Conservation (phyloP, 2,329 filamentous ascomycete species). For the Davidsoniella eucalypti region DNA sequence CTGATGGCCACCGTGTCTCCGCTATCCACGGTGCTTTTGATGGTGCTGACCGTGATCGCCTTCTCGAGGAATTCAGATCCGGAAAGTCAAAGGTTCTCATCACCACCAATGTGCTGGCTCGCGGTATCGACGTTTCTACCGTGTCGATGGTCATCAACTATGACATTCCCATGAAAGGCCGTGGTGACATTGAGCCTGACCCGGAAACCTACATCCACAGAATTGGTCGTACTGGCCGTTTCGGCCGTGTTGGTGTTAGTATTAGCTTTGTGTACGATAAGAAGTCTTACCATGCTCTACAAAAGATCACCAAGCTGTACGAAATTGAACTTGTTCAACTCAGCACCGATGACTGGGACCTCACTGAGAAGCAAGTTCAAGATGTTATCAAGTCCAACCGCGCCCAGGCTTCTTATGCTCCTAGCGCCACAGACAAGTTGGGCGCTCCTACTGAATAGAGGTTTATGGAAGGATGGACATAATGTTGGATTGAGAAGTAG, state of each 20-base stretch:
- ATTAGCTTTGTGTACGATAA: slow-evolving; percentile 88
- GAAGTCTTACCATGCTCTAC: slow-evolving; percentile 63
- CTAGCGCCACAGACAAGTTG: slow-evolving; percentile 26
- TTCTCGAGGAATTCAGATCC: slow-evolving; percentile 73
- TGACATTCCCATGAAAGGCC: slow-evolving; percentile 60
- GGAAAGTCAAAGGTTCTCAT: slow-evolving; percentile 91
- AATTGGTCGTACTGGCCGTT: slow-evolving; percentile 91
- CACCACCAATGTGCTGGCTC: slow-evolving; percentile 89
- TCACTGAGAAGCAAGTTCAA: slow-evolving; percentile 69
- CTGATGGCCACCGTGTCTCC: slow-evolving; percentile 81
- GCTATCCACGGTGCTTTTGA: slow-evolving; percentile 81
- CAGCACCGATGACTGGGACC: slow-evolving; percentile 78
- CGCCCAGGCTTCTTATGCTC: slow-evolving; percentile 37
- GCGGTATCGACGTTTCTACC: slow-evolving; percentile 79
- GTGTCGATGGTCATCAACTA: slow-evolving; percentile 99
- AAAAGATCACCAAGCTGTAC: slow-evolving; percentile 66
- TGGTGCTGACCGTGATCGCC: slow-evolving; percentile 61
- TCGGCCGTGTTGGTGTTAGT: slow-evolving; percentile 88
- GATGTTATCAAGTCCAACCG: slow-evolving; percentile 58
- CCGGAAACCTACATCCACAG: slow-evolving; percentile 94
- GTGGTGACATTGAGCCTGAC: slow-evolving; percentile 69
- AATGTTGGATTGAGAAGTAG: too few relatives aligned
- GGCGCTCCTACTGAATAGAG: slow-evolving; percentile 3
- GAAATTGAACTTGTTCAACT: slow-evolving; percentile 66
- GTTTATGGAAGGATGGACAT: too few relatives aligned